phyloP scores from a whole-genome alignment of 2,329 filamentous ascomycete species.

The Thelonectria olida region DNA sequence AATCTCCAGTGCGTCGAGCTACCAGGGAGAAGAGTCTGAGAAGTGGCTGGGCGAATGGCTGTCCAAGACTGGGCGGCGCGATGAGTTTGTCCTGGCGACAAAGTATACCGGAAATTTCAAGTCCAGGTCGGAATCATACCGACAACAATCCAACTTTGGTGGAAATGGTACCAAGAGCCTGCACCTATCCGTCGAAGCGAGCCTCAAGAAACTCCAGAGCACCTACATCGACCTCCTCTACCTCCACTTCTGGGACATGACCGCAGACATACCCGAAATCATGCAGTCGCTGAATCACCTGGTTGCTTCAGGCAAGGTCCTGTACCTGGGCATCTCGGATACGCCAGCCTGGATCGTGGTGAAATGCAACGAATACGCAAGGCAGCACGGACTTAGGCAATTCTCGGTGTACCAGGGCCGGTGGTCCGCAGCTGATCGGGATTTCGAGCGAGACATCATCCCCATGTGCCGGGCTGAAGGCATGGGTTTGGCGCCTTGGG shows the following conservation, averaged over 20 bases:
- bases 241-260: conserved; percentile 31
- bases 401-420: conserved; percentile 42
- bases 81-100: conserved; percentile 54
- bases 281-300: conserved; percentile 41
- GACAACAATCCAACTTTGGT: conserved; percentile 45
- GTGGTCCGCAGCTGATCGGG: conserved; percentile 35
- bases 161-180: conserved; percentile 51
- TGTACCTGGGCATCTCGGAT: conserved; percentile 41
- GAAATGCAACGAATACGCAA: conserved; percentile 40
- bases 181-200: conserved; percentile 49
- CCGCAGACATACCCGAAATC: conserved; percentile 32
- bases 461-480: conserved; percentile 39
- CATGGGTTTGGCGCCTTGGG: too few relatives aligned
- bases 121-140: conserved; percentile 41
- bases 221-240: conserved; percentile 45
- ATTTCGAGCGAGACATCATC: conserved; percentile 41
- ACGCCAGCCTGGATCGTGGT: conserved; percentile 41
- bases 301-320: conserved; percentile 38
- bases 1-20: too few relatives aligned
- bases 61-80: conserved; percentile 51
- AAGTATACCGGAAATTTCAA: conserved; percentile 57
- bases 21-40: conserved; percentile 60
- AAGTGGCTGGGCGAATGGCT: conserved; percentile 62
- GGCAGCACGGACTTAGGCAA: conserved; percentile 32
- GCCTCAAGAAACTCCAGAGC: conserved; percentile 50